Evolutionary conservation across 2,329 filamentous ascomycete genomes (phyloP), one percentile per base, ranked within the genome.

Genomic region (Xylaria polymorpha): DNA sequence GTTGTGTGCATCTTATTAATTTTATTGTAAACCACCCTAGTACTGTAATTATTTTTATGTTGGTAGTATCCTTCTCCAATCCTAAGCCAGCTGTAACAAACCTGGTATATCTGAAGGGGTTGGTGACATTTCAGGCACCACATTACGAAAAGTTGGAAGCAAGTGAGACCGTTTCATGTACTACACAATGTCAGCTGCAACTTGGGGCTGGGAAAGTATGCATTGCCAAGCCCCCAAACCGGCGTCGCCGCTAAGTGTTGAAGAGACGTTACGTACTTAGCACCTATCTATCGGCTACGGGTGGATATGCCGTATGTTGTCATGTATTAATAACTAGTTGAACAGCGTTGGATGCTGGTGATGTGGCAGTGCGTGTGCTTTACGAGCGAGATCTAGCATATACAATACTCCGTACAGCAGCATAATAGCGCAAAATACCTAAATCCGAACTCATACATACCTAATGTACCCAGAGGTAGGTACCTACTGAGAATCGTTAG

Each of bases 161-260:
- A 56, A 67, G 44, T 43, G 20, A 67, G 53, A 55, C 39, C 53
- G 65, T 67, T 67, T 67, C 65, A 67, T 67, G 44, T 53, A 53
- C 25, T 9, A 37, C 6, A 44, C 39, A 63, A 61, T 55, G 63
- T 66, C 63, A 66, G 63, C 63, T 66, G 37, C 15, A 46, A 46
- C 46, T 53, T 51, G 63, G 39, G 58, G 46, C 37, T 66, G 48
- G 57, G 48, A 35, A 61, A 32, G 22, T 53, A 66, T 61, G 56
- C 62, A 18, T 37, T 56, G 57, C 64, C 59, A 63, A 63, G 8
- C 43, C 18, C n/a, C 64, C 56, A 55, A 50, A 53, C 61, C 62
- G 67, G 67, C 58, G 56, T 59, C 39, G 35, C 61, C 67, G 63
- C 51, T 51, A 53, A 53, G 50, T 32, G 50, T 53, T 55, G 15